Percentiles rank a stretch among this genome's conserved stretches.
Conservation (phyloP, 2,329 filamentous ascomycete species). For the Microdochium paspali region DNA sequence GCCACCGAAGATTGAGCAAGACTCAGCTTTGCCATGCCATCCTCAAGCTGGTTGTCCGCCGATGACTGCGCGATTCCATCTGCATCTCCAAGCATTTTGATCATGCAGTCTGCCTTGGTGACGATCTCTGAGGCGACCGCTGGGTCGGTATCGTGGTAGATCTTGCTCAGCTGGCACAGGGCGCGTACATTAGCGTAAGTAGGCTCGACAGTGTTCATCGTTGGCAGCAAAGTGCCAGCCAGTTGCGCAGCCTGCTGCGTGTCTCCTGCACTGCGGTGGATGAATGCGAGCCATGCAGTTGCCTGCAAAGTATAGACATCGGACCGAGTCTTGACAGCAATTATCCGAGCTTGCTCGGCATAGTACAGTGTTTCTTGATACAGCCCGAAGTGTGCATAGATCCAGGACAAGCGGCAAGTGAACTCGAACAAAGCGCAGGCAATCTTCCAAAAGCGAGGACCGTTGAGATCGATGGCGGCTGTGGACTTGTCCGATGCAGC, state of each 20-base stretch:
- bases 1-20: slow-evolving; percentile 18
- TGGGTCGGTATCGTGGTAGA: slow-evolving; percentile 40
- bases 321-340: slow-evolving; percentile 61
- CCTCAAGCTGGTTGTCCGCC: slow-evolving; percentile 20
- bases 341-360: slow-evolving; percentile 70
- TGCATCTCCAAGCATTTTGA: slow-evolving; percentile 22
- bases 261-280: slow-evolving; percentile 49
- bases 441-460: slow-evolving; percentile 71
- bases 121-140: slow-evolving; percentile 34
- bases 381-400: slow-evolving; percentile 78
- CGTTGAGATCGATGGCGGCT: slow-evolving; percentile 25
- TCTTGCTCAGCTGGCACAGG: slow-evolving; percentile 44
- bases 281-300: slow-evolving; percentile 42
- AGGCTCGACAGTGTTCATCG: slow-evolving; percentile 36
- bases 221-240: slow-evolving; percentile 41
- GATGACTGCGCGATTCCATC: slow-evolving; percentile 3
- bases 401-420: slow-evolving; percentile 62
- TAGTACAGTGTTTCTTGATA: slow-evolving; percentile 85
- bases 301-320: slow-evolving; percentile 47
- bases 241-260: slow-evolving; percentile 46
- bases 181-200: slow-evolving; percentile 35
- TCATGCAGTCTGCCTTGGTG: slow-evolving; percentile 37
- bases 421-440: slow-evolving; percentile 64
- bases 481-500: slow-evolving; percentile 15
- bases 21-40: slow-evolving; percentile 22